Evolutionary conservation across 2,329 filamentous ascomycete genomes (phyloP), one percentile per base, ranked within the genome.

Genomic region (Paraphoma chrysanthemicola): DNA sequence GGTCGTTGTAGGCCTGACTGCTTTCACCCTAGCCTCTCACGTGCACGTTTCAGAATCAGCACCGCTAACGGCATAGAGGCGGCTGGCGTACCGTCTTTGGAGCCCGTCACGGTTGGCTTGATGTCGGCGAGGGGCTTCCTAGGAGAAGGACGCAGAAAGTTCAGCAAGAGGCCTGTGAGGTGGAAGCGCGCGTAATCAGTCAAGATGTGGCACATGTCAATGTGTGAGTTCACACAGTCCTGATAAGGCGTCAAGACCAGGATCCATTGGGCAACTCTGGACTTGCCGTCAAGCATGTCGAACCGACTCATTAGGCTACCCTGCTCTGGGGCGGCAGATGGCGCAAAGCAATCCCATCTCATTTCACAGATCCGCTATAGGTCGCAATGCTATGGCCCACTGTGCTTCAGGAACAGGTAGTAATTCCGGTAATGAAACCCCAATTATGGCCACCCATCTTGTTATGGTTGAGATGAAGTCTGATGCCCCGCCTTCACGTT

Each of bases 371-470:
- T 49, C 43, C 31, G 14, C 33, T 52, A 48, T 51, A 53, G 46
- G 31, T 38, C 28, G 49, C 56, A 59, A 60, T 63, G 58, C 57
- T 62, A 62, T 59, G 36, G 45, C 44, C 30, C 49, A 49, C 41
- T 52, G 59, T 58, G 36, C 48, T 51, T 51, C 65, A 67, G 65
- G 62, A 66, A 69, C 65, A 69, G 64, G 62, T 57, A 67, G 60
- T 51, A 48, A 42, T 43, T 30, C 60, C 60, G 54, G 10, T 46
- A 31, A 36, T 42, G 45, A 36, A 36, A 10, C 38, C 23, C 30
- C 8, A 48, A 6, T 9, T 42, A 16, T 9, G 16, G 39, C 16
- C 39, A 4, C 39, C 16, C 39, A 42, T 42, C 16, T 16, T 42
- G 8, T 42, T 6, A 36, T 14, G 33, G 14, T 36, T 36, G 33